Conservation (phyloP, 73 alveolate genomes). For the Paramecium biaurelia region DNA sequence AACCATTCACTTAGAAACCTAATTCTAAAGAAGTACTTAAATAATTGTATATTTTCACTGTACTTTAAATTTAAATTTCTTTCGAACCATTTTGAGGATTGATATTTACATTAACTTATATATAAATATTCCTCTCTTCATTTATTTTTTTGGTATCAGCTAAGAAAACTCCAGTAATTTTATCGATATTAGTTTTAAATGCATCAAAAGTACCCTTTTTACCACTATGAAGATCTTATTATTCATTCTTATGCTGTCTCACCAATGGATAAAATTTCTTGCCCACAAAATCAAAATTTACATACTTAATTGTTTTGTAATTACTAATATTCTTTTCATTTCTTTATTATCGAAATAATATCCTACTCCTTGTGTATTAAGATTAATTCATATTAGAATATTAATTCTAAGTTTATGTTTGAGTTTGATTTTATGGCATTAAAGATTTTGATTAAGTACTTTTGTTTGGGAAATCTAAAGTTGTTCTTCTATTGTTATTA, state of each 20-base stretch:
- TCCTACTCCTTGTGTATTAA: neutral
- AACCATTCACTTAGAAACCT: slow-evolving; percentile 46
- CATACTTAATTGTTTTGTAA: slow-evolving; percentile 11
- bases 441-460: neutral
- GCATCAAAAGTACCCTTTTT: slow-evolving; percentile 30
- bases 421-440: neutral
- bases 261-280: slow-evolving; percentile 19
- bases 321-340: slow-evolving; percentile 13
- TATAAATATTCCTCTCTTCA: slow-evolving; percentile 35
- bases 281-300: slow-evolving; percentile 45
- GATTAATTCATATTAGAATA: neutral
- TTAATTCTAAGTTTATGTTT: neutral
- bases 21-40: slow-evolving; percentile 37
- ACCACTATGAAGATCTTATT: neutral
- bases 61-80: slow-evolving; percentile 45
- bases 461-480: neutral
- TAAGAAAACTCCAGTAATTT: neutral
- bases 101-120: slow-evolving; percentile 40
- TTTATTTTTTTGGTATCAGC: neutral
- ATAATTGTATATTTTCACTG: slow-evolving; percentile 57
- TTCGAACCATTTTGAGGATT: slow-evolving; percentile 63
- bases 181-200: slow-evolving; percentile 3
- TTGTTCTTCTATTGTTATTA: neutral
- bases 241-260: slow-evolving; percentile 25
- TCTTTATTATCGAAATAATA: neutral